A percentile compares a stretch with the other conserved stretches of the same genome.
Conservation (phyloP, 768 basidiomycete genomes). For the Boletus rex-veris region DNA sequence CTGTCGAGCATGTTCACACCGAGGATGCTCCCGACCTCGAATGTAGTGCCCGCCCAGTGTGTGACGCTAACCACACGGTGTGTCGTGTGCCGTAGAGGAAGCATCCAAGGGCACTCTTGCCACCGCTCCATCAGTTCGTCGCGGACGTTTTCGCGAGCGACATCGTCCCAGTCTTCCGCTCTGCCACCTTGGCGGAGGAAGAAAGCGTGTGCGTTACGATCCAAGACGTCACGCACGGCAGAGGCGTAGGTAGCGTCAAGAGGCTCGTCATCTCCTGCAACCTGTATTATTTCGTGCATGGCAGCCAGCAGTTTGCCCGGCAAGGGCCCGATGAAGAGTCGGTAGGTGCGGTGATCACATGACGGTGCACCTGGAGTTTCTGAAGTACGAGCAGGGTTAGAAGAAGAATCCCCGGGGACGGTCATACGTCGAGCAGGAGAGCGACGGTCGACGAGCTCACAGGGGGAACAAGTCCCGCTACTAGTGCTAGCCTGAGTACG, state of each 20-base stretch:
- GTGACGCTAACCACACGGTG: conserved; percentile 11
- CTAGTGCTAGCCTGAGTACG: too few relatives aligned
- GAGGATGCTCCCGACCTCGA: conserved; percentile 74
- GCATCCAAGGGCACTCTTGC: conserved; percentile 67
- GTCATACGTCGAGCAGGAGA: conserved; percentile 11
- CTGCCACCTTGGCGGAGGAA: conserved; percentile 64
- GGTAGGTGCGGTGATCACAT: conserved; percentile 34
- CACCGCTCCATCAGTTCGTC: conserved; percentile 60
- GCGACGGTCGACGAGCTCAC: not conserved
- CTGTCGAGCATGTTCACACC: conserved; percentile 57
- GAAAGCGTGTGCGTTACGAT: conserved; percentile 58
- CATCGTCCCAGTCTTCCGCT: conserved; percentile 63
- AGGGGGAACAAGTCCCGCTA: not conserved
- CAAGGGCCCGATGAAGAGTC: conserved; percentile 76
- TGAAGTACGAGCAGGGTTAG: not conserved
- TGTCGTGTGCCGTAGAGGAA: conserved; percentile 34
- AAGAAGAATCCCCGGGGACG: conserved; percentile 1
- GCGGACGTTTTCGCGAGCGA: conserved; percentile 45
- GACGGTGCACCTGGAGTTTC: not conserved
- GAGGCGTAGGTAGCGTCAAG: conserved; percentile 34
- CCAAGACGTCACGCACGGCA: conserved; percentile 39
- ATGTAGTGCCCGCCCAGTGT: conserved; percentile 70
- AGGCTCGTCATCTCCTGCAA: conserved; percentile 25
- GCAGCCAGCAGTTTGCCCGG: conserved; percentile 55
- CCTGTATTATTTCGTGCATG: conserved; percentile 31